Evolutionary conservation across 2,329 filamentous ascomycete genomes (phyloP), one percentile per base, ranked within the genome.

Genomic region (Hymenoscyphus albidus): DNA sequence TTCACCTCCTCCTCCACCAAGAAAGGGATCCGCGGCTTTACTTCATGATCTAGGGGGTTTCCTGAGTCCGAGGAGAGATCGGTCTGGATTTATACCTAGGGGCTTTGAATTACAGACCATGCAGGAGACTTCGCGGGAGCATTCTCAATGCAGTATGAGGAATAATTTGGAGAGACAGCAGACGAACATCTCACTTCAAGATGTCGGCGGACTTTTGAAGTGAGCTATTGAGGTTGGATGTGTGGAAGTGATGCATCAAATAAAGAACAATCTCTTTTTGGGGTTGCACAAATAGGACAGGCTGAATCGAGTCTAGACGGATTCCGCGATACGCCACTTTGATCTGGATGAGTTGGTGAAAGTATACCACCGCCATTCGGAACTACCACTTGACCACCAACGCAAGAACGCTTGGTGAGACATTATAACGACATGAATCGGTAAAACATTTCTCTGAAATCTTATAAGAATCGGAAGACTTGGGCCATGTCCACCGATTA

Each of bases 41-140:
- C 74, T 88, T 5, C 83, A 85, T 67, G 86, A 88, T 68, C 73
- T 87, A 0, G 82, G 84, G 9, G 85, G 83, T 0, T 76, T 86
- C 16, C 72, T 88, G 5, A 78, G 76, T 2, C 80, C 83, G 67
- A 73, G 68, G 68, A 74, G 22, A 63, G 68, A 58, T 40, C 31
- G 62, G 3, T 55, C 42, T 5, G 12, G 12, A 27, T 61, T 63
- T 22, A 40, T 58, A 31, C 60, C 65, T 2, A 63, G 69, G 51
- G 67, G 67, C 4, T 72, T 70, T 58, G 73, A 74, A 54, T 59
- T 74, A 12, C 69, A 74, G 59, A 72, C 71, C 0, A 74, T 74
- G 13, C 70, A 70, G 55, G 70, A 72, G 48, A 57, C 27, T n/a
- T 59, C 59, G 35, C 32, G 54, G 48, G 54, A 59, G 14, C 42